A percentile compares a stretch with the other conserved stretches of the same genome.
Conservation (phyloP, 345 rosid genomes). For the Laguncularia racemosa region DNA sequence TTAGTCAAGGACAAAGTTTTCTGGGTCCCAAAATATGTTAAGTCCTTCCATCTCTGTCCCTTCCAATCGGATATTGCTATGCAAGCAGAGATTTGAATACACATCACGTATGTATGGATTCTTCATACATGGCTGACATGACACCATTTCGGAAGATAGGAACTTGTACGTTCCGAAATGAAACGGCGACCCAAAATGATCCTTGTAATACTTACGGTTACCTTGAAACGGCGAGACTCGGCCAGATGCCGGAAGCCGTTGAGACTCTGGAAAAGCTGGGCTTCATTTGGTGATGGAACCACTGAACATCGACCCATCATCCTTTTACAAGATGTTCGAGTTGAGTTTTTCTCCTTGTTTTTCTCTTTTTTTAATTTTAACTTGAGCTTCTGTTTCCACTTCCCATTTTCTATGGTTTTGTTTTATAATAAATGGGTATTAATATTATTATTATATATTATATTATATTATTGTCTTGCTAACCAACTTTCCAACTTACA, state of each 20-base stretch:
- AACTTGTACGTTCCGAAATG: no score
- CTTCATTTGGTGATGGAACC: conserved; percentile 20
- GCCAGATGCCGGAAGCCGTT: conserved; percentile 57
- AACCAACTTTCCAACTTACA: no score
- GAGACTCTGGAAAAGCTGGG: conserved; percentile 44
- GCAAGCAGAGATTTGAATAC: background rate
- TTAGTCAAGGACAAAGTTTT: background rate
- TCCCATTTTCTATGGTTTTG: no score
- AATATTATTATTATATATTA: no score
- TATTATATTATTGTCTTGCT: no score
- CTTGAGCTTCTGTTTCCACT: no score
- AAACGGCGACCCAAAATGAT: background rate
- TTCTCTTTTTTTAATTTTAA: background rate
- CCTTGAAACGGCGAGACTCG: conserved; percentile 81
- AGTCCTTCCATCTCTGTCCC: background rate
- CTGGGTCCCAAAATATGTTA: background rate
- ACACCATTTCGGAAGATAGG: no score
- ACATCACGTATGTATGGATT: no score
- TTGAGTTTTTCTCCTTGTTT: conserved; percentile 2
- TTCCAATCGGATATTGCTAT: background rate
- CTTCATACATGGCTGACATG: no score
- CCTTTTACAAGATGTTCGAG: no score
- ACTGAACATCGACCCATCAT: conserved; percentile 28
- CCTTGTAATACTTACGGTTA: conserved; percentile 14
- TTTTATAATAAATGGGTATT: no score